Conservation (phyloP, 345 rosid genomes). For the Physaria fendleri region DNA sequence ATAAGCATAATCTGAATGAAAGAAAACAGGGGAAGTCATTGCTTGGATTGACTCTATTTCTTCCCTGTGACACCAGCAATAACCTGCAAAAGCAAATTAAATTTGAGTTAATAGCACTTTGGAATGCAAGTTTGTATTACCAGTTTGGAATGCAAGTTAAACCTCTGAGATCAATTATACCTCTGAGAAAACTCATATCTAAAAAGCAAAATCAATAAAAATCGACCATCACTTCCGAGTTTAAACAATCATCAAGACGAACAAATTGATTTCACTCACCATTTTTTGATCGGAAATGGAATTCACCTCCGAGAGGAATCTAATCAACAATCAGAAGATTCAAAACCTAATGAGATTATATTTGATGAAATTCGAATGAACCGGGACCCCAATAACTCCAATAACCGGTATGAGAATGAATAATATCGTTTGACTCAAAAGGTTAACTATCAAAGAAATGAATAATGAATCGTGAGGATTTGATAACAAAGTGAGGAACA, state of each 20-base stretch:
- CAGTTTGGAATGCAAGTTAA: too few relatives aligned
- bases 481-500: too few relatives aligned
- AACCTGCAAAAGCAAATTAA: conserved; percentile 41
- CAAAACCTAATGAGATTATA: not conserved
- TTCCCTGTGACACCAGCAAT: conserved; percentile 79
- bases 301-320: conserved; percentile 15
- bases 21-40: too few relatives aligned
- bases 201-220: not conserved
- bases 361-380: not conserved
- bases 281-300: not conserved
- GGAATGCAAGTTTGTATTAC: too few relatives aligned
- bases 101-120: not conserved
- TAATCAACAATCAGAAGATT: not conserved
- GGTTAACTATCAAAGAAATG: too few relatives aligned
- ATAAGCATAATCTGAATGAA: too few relatives aligned
- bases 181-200: conserved; percentile 63
- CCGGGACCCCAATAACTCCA: too few relatives aligned
- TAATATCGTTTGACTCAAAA: too few relatives aligned
- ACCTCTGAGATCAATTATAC: conserved; percentile 48
- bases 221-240: conserved; percentile 46
- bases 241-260: conserved; percentile 28
- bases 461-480: too few relatives aligned
- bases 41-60: too few relatives aligned
- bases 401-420: too few relatives aligned
- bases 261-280: conserved; percentile 6